These are phyloP conservation scores for Nothophytophthora sp. DNA, from an alignment of 352 stramenopile species.

Conservation along the genomic window DNA sequence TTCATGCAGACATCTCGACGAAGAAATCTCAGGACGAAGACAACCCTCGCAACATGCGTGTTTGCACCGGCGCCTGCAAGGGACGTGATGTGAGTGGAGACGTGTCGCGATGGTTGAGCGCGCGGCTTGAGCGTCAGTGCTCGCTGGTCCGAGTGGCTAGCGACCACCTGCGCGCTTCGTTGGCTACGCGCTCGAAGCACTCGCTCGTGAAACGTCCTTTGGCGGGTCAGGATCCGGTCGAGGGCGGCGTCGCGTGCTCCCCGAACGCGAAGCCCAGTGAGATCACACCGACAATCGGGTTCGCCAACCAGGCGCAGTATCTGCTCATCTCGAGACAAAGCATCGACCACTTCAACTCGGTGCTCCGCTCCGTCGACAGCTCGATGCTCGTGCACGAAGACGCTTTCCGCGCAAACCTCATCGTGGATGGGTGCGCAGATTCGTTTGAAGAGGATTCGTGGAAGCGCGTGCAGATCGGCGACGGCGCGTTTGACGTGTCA, in stretches of 20 bases:
- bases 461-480: constrained; percentile 42
- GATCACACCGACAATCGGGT: constrained; percentile 51
- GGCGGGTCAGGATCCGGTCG: not conserved
- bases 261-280: not conserved
- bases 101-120: constrained; percentile 69
- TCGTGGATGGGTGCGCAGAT: constrained; percentile 58
- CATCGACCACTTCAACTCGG: constrained; percentile 50
- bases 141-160: constrained; percentile 66
- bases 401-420: constrained; percentile 74
- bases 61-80: constrained; percentile 58
- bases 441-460: constrained; percentile 83
- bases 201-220: not conserved
- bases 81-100: constrained; percentile 49
- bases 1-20: constrained; percentile 19
- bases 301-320: constrained; percentile 76
- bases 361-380: constrained; percentile 28
- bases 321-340: constrained; percentile 63
- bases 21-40: constrained; percentile 18
- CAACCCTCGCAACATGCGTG: constrained; percentile 36
- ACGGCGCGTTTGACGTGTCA: constrained; percentile 50
- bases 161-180: constrained; percentile 37
- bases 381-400: constrained; percentile 52
- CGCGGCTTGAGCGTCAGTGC: constrained; percentile 58
- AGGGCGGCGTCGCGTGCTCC: not conserved
- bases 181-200: constrained; percentile 13